A percentile compares a stretch with the other conserved stretches of the same genome.
Evolutionary conservation across 2,329 filamentous ascomycete genomes (phyloP).

Genomic region (Ophiosphaerella herpotricha): DNA sequence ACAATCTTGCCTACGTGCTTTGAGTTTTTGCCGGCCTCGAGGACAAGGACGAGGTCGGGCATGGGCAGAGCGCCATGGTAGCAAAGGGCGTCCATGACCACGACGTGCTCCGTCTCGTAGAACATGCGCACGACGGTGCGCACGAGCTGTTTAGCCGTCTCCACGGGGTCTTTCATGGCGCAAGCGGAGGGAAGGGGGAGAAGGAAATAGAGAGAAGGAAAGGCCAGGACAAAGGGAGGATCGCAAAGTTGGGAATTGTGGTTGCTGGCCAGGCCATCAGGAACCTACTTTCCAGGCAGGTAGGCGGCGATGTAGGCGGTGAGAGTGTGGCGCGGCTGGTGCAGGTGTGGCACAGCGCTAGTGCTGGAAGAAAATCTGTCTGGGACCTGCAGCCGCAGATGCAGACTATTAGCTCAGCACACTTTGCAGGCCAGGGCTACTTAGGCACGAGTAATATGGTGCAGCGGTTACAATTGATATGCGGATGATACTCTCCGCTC

Average conservation of each 20-base stretch:
- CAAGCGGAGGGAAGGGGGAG: conserved; percentile 2
- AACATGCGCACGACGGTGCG: conserved; percentile 86
- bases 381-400: conserved; percentile 2
- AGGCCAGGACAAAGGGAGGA: no score
- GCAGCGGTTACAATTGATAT: no score
- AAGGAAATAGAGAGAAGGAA: not conserved
- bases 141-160: conserved; percentile 76
- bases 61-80: conserved; percentile 80
- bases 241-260: no score
- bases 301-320: not conserved
- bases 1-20: conserved; percentile 92
- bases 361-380: conserved; percentile 21
- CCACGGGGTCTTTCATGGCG: conserved; percentile 57
- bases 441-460: no score
- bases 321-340: no score
- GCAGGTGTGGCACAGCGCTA: conserved; percentile 3
- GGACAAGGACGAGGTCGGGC: conserved; percentile 82
- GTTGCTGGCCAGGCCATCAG: no score
- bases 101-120: conserved; percentile 81
- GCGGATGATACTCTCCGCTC: not conserved
- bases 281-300: no score
- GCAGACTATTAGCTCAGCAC: not conserved
- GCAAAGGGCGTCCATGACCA: conserved; percentile 79
- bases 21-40: conserved; percentile 74
- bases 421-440: no score